A percentile compares a stretch with the other conserved stretches of the same genome.
phyloP scores from a whole-genome alignment of 441 rosid species.

The Populus hybrid region DNA sequence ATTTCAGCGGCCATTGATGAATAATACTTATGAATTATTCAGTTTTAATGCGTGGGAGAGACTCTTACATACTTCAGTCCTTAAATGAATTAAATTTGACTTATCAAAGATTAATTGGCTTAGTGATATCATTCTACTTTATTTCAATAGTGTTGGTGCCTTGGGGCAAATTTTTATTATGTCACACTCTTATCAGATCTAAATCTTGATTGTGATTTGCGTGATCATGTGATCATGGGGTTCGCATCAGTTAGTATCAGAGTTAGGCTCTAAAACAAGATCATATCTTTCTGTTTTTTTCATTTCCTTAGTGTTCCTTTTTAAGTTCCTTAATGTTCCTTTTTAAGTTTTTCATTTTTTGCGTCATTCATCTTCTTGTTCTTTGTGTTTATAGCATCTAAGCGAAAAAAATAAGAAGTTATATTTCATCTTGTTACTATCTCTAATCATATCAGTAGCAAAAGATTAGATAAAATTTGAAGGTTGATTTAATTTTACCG shows the following conservation, averaged over 20 bases:
- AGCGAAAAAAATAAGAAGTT: not conserved
- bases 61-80: rapidly evolving
- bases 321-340: not conserved
- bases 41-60: not conserved
- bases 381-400: not conserved
- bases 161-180: not conserved
- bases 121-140: not conserved
- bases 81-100: not conserved
- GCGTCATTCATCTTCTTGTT: not conserved
- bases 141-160: not conserved
- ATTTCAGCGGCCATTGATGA: not conserved
- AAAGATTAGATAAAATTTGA: no score
- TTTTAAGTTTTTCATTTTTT: no score
- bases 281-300: no score
- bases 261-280: no score
- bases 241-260: not conserved
- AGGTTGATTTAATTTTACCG: no score
- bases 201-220: not conserved
- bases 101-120: not conserved
- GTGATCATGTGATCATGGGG: not conserved
- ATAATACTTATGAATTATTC: not conserved
- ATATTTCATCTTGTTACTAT: not conserved
- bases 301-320: not conserved
- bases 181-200: no score
- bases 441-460: not conserved